Evolutionary conservation across 192 early-diverging fungal genomes (phyloP).

Genomic region (Coemansia sp.): DNA sequence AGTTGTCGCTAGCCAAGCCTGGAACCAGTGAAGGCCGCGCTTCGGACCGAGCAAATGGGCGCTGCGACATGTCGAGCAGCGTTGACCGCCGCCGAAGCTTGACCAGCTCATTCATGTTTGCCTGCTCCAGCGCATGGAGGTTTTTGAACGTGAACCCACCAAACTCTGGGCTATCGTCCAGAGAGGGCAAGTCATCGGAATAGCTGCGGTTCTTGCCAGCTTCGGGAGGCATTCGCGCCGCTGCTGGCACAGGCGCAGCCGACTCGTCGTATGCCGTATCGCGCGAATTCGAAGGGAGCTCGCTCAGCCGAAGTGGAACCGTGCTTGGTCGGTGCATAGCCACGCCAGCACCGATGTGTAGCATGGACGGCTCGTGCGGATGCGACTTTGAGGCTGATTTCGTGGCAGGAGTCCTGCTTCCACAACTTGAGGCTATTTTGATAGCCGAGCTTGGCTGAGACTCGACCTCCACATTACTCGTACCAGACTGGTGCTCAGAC

Average conservation of each 20-base stretch:
- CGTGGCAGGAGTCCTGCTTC: neutral
- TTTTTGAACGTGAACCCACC: conserved; percentile 94
- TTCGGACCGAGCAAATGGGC: neutral
- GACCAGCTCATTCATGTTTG: conserved; percentile 81
- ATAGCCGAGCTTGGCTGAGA: neutral
- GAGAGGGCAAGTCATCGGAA: neutral
- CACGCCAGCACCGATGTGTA: conserved; percentile 2
- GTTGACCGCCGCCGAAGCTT: conserved; percentile 64
- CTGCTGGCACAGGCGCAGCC: neutral
- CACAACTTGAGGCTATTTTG: neutral
- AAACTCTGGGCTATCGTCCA: conserved; percentile 58
- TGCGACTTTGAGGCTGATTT: conserved; percentile 11
- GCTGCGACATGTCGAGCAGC: conserved; percentile 21
- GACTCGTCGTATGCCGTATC: neutral
- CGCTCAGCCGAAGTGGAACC: conserved; percentile 17
- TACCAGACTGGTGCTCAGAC: neutral
- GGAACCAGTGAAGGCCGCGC: conserved; percentile 1
- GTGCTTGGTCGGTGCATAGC: conserved; percentile 20
- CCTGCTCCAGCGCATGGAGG: conserved; percentile 81
- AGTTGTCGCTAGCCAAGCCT: neutral
- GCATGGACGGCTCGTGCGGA: neutral
- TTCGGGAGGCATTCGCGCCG: neutral
- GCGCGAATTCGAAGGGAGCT: neutral
- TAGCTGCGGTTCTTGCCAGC: neutral
- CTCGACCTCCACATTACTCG: neutral